These are phyloP conservation scores for Ophiocordyceps camponoti-saundersi DNA, from an alignment of 2,329 filamentous ascomycete species.

Conservation along the genomic window DNA sequence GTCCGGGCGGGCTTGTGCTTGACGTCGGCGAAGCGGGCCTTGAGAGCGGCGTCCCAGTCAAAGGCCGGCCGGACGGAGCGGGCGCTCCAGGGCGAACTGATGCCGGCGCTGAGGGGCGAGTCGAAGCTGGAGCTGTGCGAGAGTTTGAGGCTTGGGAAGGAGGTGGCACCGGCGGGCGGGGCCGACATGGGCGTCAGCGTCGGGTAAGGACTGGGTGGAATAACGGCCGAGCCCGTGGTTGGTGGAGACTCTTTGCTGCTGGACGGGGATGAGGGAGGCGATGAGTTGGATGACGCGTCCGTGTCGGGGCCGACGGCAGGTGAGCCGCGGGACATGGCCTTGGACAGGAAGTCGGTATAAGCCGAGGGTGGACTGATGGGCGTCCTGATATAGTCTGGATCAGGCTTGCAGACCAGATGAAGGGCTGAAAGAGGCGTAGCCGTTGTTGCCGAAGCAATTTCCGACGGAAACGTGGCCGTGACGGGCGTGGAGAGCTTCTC, in stretches of 20 bases:
- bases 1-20: constrained; percentile 40
- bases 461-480: constrained; percentile 44
- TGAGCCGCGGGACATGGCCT: constrained; percentile 60
- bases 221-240: constrained; percentile 17
- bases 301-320: constrained; percentile 39
- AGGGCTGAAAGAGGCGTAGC: constrained; percentile 47
- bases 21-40: constrained; percentile 45
- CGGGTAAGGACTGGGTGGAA: constrained; percentile 35
- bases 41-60: constrained; percentile 61
- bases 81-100: constrained; percentile 60
- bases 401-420: constrained; percentile 21
- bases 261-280: constrained; percentile 3
- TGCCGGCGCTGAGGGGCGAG: constrained; percentile 48
- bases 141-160: constrained; percentile 54
- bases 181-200: constrained; percentile 37
- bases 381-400: constrained; percentile 53
- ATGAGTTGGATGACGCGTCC: constrained; percentile 34
- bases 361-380: constrained; percentile 82
- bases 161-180: constrained; percentile 40
- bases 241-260: constrained; percentile 16
- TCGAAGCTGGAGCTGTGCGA: constrained; percentile 55
- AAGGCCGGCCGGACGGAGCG: constrained; percentile 50
- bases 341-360: constrained; percentile 77
- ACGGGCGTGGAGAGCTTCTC: constrained; percentile 44
- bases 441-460: constrained; percentile 44